Percentiles rank a stretch among this genome's conserved stretches.
Evolutionary conservation across 805 yeast genomes (phyloP).

Genomic region (Cyberlindnera maritima): DNA sequence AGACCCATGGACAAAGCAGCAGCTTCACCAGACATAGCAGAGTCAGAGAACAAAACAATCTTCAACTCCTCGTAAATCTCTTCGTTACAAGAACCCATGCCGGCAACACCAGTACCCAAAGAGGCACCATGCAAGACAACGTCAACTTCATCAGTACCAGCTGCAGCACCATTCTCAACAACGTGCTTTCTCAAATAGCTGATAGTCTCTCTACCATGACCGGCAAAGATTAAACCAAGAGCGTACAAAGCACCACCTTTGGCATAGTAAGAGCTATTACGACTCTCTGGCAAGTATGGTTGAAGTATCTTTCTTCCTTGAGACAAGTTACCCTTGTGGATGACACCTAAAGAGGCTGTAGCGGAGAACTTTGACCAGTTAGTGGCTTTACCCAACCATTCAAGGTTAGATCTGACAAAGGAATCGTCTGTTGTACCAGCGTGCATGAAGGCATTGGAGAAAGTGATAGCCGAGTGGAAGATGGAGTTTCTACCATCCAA

Average conservation of each 20-base stretch:
- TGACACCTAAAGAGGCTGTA: slow-evolving; percentile 96
- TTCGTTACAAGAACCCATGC: slow-evolving; percentile 83
- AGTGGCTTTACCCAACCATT: slow-evolving; percentile 96
- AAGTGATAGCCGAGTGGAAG: slow-evolving; percentile 94
- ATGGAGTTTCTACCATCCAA: slow-evolving; percentile 91
- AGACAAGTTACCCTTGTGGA: slow-evolving; percentile 90
- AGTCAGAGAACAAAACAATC: slow-evolving; percentile 81
- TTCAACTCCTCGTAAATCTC: slow-evolving; percentile 78
- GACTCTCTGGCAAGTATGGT: slow-evolving; percentile 83
- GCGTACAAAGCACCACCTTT: slow-evolving; percentile 96
- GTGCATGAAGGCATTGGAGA: slow-evolving; percentile 91
- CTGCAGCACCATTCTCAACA: slow-evolving; percentile 57
- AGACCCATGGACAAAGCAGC: slow-evolving; percentile 96
- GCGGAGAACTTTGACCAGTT: slow-evolving; percentile 98
- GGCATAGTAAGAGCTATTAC: slow-evolving; percentile 75
- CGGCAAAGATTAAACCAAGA: slow-evolving; percentile 90
- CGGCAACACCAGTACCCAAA: slow-evolving; percentile 93
- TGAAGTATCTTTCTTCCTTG: slow-evolving; percentile 85
- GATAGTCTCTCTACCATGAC: slow-evolving; percentile 87
- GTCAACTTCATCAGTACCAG: slow-evolving; percentile 70
- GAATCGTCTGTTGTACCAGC: slow-evolving; percentile 96
- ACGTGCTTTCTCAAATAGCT: slow-evolving; percentile 73
- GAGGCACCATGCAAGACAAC: slow-evolving; percentile 94
- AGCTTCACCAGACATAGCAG: slow-evolving; percentile 93
- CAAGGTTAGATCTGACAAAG: slow-evolving; percentile 84